Evolutionary conservation across 106 monocot genomes (phyloP).

Genomic region (Cymbidium sinense): DNA sequence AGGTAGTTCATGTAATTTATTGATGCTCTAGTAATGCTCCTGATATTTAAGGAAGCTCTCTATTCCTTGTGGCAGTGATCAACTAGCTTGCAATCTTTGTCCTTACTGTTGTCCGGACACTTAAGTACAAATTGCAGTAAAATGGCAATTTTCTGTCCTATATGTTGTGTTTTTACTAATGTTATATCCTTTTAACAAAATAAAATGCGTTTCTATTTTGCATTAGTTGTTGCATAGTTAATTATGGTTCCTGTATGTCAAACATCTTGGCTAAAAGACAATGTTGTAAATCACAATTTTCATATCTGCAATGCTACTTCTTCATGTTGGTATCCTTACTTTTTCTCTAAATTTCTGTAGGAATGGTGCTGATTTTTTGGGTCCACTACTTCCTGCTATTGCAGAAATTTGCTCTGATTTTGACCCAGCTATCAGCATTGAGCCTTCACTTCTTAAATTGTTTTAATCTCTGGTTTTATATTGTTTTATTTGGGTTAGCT

Average conservation of each 20-base stretch:
- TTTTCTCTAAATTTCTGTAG: constrained; percentile 32
- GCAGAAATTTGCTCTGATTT: constrained; percentile 99
- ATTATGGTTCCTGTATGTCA: constrained; percentile 1
- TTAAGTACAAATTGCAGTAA: background rate
- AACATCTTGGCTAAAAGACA: background rate
- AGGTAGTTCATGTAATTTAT: constrained; percentile 36
- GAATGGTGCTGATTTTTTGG: constrained; percentile 95
- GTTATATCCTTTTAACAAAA: background rate
- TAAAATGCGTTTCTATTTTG: background rate
- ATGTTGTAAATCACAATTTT: background rate
- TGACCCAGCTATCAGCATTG: constrained; percentile 63
- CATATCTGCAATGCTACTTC: background rate
- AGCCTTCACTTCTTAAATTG: constrained; percentile 85
- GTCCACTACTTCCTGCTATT: constrained; percentile 92
- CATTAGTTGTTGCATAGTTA: background rate
- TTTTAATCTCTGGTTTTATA: constrained; percentile 99
- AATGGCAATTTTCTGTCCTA: background rate
- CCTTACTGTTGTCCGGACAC: background rate
- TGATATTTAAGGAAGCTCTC: background rate
- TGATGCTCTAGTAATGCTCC: background rate
- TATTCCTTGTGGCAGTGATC: background rate
- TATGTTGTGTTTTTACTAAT: background rate
- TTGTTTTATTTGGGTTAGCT: constrained; percentile 93
- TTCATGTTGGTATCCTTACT: background rate
- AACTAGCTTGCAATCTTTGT: background rate